These are phyloP conservation scores for Tetradesmus obliquus DNA, from an alignment of 139 green algal species.

Conservation along the genomic window DNA sequence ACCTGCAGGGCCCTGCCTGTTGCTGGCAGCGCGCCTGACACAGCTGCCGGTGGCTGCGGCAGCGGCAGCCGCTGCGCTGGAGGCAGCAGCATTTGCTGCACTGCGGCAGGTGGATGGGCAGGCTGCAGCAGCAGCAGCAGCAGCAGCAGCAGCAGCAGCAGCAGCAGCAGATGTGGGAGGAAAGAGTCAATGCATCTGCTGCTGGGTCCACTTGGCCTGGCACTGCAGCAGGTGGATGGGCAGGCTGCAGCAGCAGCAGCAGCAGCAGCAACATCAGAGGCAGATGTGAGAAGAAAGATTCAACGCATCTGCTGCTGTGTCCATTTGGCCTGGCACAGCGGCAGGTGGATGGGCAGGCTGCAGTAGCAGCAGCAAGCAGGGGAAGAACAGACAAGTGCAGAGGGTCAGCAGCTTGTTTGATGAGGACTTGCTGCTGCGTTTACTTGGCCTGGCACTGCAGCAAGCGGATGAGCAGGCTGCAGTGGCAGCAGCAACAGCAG, in stretches of 20 bases:
- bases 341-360: slow-evolving; percentile 9
- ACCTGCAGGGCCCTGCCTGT: neutral
- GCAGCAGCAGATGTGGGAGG: neutral
- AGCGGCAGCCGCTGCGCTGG: neutral
- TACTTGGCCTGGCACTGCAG: too few species aligned
- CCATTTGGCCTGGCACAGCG: slow-evolving; percentile 13
- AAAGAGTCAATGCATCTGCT: neutral
- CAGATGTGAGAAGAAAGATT: neutral
- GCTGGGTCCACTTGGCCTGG: slow-evolving; percentile 5
- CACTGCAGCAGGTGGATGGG: slow-evolving; percentile 15
- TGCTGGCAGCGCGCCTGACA: neutral
- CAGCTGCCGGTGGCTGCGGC: neutral
- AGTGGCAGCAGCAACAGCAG: too few species aligned
- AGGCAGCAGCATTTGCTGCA: slow-evolving; percentile 9
- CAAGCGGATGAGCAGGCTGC: too few species aligned
- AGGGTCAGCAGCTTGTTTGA: too few species aligned
- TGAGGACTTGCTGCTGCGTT: too few species aligned
- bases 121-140: neutral
- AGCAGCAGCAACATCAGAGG: neutral
- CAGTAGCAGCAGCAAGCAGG: neutral
- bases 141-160: neutral
- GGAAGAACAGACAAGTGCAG: neutral
- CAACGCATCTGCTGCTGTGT: neutral
- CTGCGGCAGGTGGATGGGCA: slow-evolving; percentile 15
- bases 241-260: neutral